Percentiles rank a stretch among this genome's conserved stretches.
phyloP scores from a whole-genome alignment of 2,329 filamentous ascomycete species.

The Colletotrichum euphorbiae region DNA sequence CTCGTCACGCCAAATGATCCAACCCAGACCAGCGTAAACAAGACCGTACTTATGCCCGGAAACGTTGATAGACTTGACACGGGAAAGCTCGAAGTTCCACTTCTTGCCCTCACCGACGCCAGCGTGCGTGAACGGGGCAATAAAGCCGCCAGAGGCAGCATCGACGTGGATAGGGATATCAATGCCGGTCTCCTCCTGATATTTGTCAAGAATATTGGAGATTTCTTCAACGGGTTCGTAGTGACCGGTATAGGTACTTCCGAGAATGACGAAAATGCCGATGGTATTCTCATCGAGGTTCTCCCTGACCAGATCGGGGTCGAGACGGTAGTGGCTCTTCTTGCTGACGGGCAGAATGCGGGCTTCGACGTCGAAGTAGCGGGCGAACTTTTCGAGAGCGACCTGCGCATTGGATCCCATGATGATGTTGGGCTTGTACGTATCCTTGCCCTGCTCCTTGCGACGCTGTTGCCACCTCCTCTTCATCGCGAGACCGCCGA shows the following conservation, averaged over 20 bases:
- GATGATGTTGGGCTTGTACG: slow-evolving; percentile 75
- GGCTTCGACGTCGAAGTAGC: slow-evolving; percentile 80
- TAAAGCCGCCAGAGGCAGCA: slow-evolving; percentile 70
- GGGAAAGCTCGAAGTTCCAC: slow-evolving; percentile 72
- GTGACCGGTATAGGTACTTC: slow-evolving; percentile 79
- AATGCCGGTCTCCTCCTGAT: slow-evolving; percentile 68
- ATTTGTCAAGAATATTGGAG: slow-evolving; percentile 72
- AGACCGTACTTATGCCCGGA: slow-evolving; percentile 72
- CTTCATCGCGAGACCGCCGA: slow-evolving; percentile 80
- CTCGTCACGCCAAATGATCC: slow-evolving; percentile 77
- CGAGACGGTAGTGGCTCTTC: slow-evolving; percentile 70
- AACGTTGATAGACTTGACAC: slow-evolving; percentile 74
- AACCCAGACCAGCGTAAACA: slow-evolving; percentile 76
- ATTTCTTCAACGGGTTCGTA: slow-evolving; percentile 79
- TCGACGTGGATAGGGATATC: slow-evolving; percentile 78
- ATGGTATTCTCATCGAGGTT: slow-evolving; percentile 83
- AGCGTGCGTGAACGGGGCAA: slow-evolving; percentile 70
- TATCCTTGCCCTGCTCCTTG: slow-evolving; percentile 70
- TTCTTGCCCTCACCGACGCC: slow-evolving; percentile 63
- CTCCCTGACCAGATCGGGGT: slow-evolving; percentile 72
- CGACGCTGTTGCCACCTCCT: slow-evolving; percentile 77
- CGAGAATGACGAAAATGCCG: slow-evolving; percentile 79
- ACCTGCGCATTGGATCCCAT: slow-evolving; percentile 82
- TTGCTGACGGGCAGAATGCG: slow-evolving; percentile 72
- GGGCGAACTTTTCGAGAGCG: slow-evolving; percentile 77